Conservation (phyloP, 2,329 filamentous ascomycete genomes). For the Ceratocystis variospora region DNA sequence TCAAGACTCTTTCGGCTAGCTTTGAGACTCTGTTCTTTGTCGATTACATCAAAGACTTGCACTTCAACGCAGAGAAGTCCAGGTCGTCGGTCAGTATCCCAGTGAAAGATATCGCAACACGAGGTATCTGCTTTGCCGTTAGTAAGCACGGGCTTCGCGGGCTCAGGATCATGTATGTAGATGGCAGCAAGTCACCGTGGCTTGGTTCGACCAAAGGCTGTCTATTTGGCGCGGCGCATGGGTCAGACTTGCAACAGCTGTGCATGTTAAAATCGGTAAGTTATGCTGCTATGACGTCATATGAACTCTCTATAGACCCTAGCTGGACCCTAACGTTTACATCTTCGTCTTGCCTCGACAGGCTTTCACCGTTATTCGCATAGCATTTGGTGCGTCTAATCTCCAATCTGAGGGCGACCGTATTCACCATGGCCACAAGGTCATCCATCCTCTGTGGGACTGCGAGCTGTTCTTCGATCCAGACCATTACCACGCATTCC, state of each 20-base stretch:
- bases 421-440: conserved; percentile 10
- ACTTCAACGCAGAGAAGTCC: neutral
- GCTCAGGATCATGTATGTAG: conserved; percentile 15
- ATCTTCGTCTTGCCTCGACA: neutral
- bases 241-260: conserved; percentile 13
- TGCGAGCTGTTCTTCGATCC: conserved; percentile 11
- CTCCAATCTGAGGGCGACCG: conserved; percentile 17
- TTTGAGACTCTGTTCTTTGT: conserved; percentile 18
- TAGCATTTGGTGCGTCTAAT: conserved; percentile 17
- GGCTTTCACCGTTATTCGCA: conserved; percentile 17
- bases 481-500: conserved; percentile 13
- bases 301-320: neutral
- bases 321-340: neutral
- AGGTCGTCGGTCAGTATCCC: neutral
- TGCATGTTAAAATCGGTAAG: conserved; percentile 16
- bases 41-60: conserved; percentile 16
- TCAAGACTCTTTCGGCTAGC: conserved; percentile 7
- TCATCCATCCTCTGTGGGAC: conserved; percentile 17
- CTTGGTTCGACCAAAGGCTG: conserved; percentile 16
- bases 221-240: conserved; percentile 15
- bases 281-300: neutral
- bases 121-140: conserved; percentile 17
- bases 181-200: conserved; percentile 15
- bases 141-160: conserved; percentile 17
- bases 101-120: neutral